Conservation (phyloP, 345 rosid species). For the Anastatica hierochuntica region DNA sequence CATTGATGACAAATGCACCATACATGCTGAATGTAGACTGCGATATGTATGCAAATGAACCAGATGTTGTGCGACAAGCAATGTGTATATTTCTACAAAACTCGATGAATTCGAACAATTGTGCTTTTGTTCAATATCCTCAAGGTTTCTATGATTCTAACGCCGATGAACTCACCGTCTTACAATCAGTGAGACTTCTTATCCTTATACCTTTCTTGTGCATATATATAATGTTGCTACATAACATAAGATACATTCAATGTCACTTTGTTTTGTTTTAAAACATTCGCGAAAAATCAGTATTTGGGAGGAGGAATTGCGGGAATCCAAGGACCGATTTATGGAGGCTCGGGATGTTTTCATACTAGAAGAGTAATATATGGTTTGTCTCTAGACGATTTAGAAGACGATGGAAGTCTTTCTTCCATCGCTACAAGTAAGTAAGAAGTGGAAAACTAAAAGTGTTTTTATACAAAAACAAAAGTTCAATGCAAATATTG, state of each 20-base stretch:
- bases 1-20: neutral
- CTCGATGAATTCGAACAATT: constrained; percentile 6
- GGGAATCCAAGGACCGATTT: constrained; percentile 48
- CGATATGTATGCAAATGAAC: constrained; percentile 55
- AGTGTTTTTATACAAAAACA: no score
- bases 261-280: no score
- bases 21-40: constrained; percentile 70
- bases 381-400: constrained; percentile 31
- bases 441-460: no score
- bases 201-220: no score
- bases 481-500: no score
- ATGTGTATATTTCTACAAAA: constrained; percentile 36
- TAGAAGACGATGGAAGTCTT: constrained; percentile 9
- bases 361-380: constrained; percentile 55
- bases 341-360: constrained; percentile 54
- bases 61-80: constrained; percentile 40
- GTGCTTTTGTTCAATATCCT: constrained; percentile 46
- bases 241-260: no score
- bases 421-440: constrained; percentile 15
- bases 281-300: constrained; percentile 8
- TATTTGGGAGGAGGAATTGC: constrained; percentile 26
- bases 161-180: constrained; percentile 23
- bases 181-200: constrained; percentile 1
- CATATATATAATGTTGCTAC: no score
- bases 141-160: constrained; percentile 36